Evolutionary conservation across 2,329 filamentous ascomycete genomes (phyloP), one percentile per base, ranked within the genome.

Genomic region (Davidsoniella virescens): DNA sequence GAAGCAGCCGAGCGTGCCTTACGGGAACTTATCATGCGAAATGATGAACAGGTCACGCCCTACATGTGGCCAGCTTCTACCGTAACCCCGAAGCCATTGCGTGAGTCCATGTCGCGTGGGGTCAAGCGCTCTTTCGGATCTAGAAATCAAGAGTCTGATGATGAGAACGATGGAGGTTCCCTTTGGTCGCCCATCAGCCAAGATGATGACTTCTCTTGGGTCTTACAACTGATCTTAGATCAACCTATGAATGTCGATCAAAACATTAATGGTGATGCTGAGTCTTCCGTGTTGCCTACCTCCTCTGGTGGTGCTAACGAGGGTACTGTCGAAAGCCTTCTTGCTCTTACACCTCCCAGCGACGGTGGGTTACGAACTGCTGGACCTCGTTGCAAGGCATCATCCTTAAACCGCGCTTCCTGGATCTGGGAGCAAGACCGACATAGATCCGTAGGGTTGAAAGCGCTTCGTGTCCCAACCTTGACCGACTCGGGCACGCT

Each of bases 141-240:
- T 12, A 33, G 29, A 33, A 12, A 33, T 6, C 29, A 33, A 33
- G 29, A 33, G 8, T 33, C 29, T 9, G 29, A 33, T 33, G 29
- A 12, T 33, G 29, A 33, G 29, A 33, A 33, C 29, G 9, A 33
- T 33, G 29, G 5, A 12, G 2, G 29, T 8, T 33, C 29, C 3
- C 29, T 33, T 12, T 33, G 29, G 29, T 33, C 9, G 29, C 42
- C 42, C 16, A 36, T 50, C 5, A 33, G 39, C 26, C 25, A 12
- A 25, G 9, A 7, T 9, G 49, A 50, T 10, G 29, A 40, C 33
- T 50, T 50, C 14, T 12, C 18, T 6, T 50, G 49, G 49, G 49
- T 50, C 8, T 44, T 45, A 8, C 49, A 42, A 4, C 43, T 50
- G 10, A 18, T 41, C 7, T 42, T 33, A 39, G 42, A 36, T 12